Evolutionary conservation across 768 basidiomycete species (phyloP).

Genomic region (Russula sp.): DNA sequence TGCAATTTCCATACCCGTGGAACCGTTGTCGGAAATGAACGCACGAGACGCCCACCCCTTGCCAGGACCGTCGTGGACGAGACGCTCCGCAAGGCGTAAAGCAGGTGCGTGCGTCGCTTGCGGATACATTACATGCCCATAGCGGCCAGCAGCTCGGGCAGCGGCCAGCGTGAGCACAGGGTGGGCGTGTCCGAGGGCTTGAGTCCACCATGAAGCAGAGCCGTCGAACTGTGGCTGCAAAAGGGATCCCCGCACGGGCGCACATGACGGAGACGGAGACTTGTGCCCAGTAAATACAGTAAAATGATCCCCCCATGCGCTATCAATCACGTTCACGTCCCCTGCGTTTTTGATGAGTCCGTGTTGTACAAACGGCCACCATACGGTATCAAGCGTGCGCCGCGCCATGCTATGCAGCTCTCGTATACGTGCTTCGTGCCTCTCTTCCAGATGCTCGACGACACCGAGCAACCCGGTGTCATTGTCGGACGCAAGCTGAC

Average conservation of each 20-base stretch:
- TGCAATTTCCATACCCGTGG: constrained; percentile 96
- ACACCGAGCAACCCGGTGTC: constrained; percentile 40
- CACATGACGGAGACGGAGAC: constrained; percentile 16
- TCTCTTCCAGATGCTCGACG: constrained; percentile 52
- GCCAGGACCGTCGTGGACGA: constrained; percentile 73
- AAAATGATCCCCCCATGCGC: constrained; percentile 83
- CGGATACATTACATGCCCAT: constrained; percentile 97
- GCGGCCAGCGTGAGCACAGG: constrained; percentile 78
- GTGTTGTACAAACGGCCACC: constrained; percentile 99
- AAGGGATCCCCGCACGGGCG: constrained; percentile 32
- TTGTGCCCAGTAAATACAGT: constrained; percentile 49
- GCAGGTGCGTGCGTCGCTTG: constrained; percentile 84
- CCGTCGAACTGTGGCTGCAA: constrained; percentile 72
- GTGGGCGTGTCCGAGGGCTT: constrained; percentile 79
- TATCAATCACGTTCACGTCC: constrained; percentile 88
- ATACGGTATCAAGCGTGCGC: constrained; percentile 70
- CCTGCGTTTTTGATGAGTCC: constrained; percentile 55
- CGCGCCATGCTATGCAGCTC: constrained; percentile 74
- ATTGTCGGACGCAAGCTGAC: constrained; percentile 36
- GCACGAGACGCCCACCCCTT: constrained; percentile 86
- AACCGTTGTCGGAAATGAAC: constrained; percentile 93
- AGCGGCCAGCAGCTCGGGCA: constrained; percentile 84
- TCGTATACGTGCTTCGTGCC: constrained; percentile 60
- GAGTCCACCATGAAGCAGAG: constrained; percentile 99
- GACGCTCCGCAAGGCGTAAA: constrained; percentile 70